Evolutionary conservation across 192 early-diverging fungal species (phyloP).

Genomic region (Coemansia erecta): DNA sequence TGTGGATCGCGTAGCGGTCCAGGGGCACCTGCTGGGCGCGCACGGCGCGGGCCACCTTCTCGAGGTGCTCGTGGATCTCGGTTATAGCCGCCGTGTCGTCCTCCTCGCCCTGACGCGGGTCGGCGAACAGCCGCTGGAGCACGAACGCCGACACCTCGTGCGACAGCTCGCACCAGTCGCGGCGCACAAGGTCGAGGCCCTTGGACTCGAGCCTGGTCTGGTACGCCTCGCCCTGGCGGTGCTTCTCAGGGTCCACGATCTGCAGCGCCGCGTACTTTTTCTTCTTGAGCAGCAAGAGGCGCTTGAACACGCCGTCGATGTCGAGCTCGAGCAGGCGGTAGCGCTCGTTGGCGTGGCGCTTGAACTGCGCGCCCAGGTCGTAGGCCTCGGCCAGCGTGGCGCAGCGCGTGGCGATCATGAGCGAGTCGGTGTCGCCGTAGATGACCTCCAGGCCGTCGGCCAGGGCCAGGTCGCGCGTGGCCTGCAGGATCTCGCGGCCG

Average conservation of each 20-base stretch:
- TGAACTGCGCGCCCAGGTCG: slow-evolving; percentile 78
- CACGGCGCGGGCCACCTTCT: slow-evolving; percentile 66
- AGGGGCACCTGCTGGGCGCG: slow-evolving; percentile 66
- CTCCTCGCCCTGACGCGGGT: slow-evolving; percentile 17
- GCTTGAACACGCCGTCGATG: slow-evolving; percentile 89
- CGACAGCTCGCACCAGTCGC: slow-evolving; percentile 96
- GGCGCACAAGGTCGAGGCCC: slow-evolving; percentile 91
- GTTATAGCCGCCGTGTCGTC: slow-evolving; percentile 72
- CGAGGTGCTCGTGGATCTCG: slow-evolving; percentile 75
- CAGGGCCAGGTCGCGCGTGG: slow-evolving; percentile 83
- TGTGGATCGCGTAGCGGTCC: slow-evolving; percentile 89
- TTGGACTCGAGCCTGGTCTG: slow-evolving; percentile 74
- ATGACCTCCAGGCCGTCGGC: slow-evolving; percentile 86
- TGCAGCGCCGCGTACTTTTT: slow-evolving; percentile 96
- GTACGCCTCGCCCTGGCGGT: slow-evolving; percentile 20
- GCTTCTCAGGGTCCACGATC: slow-evolving; percentile 57
- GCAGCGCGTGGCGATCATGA: slow-evolving; percentile 93
- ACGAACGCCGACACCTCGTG: slow-evolving; percentile 84
- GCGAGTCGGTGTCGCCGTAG: slow-evolving; percentile 99
- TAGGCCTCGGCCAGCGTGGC: slow-evolving; percentile 68
- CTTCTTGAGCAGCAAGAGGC: slow-evolving; percentile 91
- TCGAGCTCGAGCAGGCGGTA: slow-evolving; percentile 97
- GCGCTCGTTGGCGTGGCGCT: slow-evolving; percentile 81
- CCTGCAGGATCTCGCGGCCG: slow-evolving; percentile 94
- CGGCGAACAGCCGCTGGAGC: slow-evolving; percentile 60